Evolutionary conservation across 2,329 filamentous ascomycete species (phyloP), one percentile per base, ranked within the genome.

Genomic region (Colletotrichum lindemuthianum): DNA sequence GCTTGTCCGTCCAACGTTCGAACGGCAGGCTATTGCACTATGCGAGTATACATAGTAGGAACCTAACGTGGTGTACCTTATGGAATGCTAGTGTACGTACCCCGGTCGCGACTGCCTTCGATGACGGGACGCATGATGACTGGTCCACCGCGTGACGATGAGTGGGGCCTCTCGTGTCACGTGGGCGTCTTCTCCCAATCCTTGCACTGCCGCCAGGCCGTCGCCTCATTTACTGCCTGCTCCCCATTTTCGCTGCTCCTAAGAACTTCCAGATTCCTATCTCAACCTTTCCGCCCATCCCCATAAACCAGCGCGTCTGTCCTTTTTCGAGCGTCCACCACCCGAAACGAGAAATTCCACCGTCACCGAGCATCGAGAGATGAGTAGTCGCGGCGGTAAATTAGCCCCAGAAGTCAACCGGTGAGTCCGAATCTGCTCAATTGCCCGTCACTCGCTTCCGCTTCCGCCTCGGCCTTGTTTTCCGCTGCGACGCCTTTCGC

Each of bases 321-420:
- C 69, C 66, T 70, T 67, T 70, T 67, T 60, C 69, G 68, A 70
- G 69, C 71, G 65, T 54, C 60, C 56, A 65, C 59, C 66, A 63
- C 56, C 57, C 44, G 57, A 58, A 55, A 33, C 61, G 61, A 61
- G 50, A 61, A 63, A 39, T 68, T 56, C 44, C 63, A 66, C 59
- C 54, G 59, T 53, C 59, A 63, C 50, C 59, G 58, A 69, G 75
- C 79, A 81, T 82, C 86, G 88, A 93, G 91, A 89, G 90, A 97
- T 97, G 93, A 96, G 90, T 93, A 96, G 90, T 93, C 91, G 92
- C 84, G 90, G 89, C 85, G 91, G 90, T 84, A 98, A 97, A 89
- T 91, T 98, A 87, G 94, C 94, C 84, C 94, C 96, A 83, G 96
- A 99, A 92, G 94, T 97, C 85, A 98, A 98, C 87, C 91, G 93